Conservation (phyloP, 257 asterid species). For the Solanum boliviense region DNA sequence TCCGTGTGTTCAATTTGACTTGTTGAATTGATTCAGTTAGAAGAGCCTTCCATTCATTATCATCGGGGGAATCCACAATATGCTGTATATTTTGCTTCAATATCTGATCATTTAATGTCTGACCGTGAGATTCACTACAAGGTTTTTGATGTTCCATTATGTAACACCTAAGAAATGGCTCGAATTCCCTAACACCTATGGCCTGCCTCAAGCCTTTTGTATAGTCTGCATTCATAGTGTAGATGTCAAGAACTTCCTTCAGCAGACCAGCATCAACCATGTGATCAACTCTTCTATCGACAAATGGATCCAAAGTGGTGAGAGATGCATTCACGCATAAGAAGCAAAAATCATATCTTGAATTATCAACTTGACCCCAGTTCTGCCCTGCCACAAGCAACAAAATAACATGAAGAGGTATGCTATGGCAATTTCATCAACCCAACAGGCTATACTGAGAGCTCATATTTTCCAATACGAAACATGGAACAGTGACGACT, state of each 20-base stretch:
- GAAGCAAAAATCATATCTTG: conserved; percentile 67
- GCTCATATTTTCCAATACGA: not conserved
- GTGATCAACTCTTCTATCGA: conserved; percentile 66
- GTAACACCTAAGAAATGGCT: conserved; percentile 37
- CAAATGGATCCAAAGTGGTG: conserved; percentile 56
- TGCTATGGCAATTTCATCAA: not conserved
- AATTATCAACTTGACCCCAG: conserved; percentile 78
- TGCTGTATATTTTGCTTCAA: conserved; percentile 16
- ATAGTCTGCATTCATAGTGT: conserved; percentile 56
- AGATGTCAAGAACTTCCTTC: conserved; percentile 58
- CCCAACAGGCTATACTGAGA: not conserved
- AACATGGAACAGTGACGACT: not conserved
- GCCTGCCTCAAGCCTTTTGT: conserved; percentile 85
- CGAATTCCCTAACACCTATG: conserved; percentile 88
- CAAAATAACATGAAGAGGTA: conserved; percentile 16
- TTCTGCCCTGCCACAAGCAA: conserved; percentile 87
- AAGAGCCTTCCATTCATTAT: conserved; percentile 18
- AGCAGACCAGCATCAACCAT: conserved; percentile 76
- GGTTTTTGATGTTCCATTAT: conserved; percentile 13
- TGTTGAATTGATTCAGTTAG: conserved; percentile 53
- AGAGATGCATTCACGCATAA: conserved; percentile 85
- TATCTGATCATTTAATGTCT: conserved; percentile 5
- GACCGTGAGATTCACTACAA: not conserved
- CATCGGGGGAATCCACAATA: conserved; percentile 22
- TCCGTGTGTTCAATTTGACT: conserved; percentile 72